phyloP scores from a whole-genome alignment of 768 basidiomycete species.

The Naganishia onofrii region DNA sequence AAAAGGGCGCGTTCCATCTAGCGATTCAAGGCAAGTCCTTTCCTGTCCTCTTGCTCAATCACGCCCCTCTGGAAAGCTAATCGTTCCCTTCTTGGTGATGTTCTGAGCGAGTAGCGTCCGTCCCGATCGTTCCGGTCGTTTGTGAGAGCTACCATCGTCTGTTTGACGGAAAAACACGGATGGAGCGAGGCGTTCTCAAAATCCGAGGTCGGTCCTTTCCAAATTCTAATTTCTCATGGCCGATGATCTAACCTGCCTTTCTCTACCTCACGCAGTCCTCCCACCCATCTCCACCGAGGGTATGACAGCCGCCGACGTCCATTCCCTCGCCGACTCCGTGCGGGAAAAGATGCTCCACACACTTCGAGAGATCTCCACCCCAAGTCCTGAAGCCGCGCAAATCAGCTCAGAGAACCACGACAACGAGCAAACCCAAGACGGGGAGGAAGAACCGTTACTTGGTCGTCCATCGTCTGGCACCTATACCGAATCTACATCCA shows the following conservation, averaged over 20 bases:
- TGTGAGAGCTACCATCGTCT: conserved; percentile 89
- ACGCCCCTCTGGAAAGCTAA: neutral
- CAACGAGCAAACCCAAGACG: neutral
- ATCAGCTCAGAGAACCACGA: neutral
- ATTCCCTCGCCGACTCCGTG: conserved; percentile 64
- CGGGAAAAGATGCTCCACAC: conserved; percentile 75
- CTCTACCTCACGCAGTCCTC: conserved; percentile 62
- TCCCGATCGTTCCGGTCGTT: conserved; percentile 88
- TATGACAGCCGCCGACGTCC: conserved; percentile 68
- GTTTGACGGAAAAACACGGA: conserved; percentile 65
- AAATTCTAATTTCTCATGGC: neutral
- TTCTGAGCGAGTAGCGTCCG: conserved; percentile 54
- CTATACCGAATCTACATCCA: neutral
- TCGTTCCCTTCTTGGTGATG: neutral
- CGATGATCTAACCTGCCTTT: neutral
- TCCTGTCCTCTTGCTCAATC: too few species aligned
- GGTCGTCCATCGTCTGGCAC: neutral
- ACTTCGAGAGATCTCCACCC: conserved; percentile 70
- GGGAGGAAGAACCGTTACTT: neutral
- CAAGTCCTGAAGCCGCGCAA: conserved; percentile 30
- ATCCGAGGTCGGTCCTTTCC: conserved; percentile 66
- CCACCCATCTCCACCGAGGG: conserved; percentile 77
- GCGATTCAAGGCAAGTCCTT: conserved; percentile 69
- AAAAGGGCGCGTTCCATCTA: conserved; percentile 97
- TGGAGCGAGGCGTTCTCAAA: conserved; percentile 72